Evolutionary conservation across 2,329 filamentous ascomycete species (phyloP).

Genomic region (Scedosporium apiospermum): DNA sequence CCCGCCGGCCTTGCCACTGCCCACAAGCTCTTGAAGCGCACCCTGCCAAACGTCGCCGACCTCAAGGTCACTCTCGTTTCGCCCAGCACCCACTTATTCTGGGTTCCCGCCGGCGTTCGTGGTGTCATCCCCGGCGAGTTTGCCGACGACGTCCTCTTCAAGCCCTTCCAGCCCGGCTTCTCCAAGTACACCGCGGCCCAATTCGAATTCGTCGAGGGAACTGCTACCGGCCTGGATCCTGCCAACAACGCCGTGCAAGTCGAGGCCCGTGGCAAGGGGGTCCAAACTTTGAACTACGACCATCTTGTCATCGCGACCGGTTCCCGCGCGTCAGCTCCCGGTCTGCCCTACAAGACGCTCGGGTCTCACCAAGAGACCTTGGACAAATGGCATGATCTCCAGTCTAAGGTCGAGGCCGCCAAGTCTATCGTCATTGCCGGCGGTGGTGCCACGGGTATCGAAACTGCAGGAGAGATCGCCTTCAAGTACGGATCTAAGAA

Average conservation of each 20-base stretch:
- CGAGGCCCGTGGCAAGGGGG: constrained; percentile 19
- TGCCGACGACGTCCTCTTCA: constrained; percentile 26
- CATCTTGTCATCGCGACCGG: constrained; percentile 41
- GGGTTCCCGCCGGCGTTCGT: constrained; percentile 37
- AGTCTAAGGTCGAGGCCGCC: constrained; percentile 24
- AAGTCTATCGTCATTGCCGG: constrained; percentile 27
- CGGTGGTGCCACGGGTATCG: constrained; percentile 27
- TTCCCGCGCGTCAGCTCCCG: not conserved
- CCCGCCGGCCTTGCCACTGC: constrained; percentile 35
- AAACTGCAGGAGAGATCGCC: constrained; percentile 26
- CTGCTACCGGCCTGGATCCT: constrained; percentile 33
- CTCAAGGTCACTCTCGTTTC: constrained; percentile 35
- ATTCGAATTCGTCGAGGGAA: constrained; percentile 44
- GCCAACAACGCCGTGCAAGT: constrained; percentile 32
- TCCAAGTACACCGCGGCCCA: constrained; percentile 32
- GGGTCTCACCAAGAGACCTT: constrained; percentile 32
- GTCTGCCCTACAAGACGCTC: constrained; percentile 39
- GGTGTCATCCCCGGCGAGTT: constrained; percentile 34
- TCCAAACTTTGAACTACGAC: constrained; percentile 36
- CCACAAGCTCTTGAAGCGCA: constrained; percentile 39
- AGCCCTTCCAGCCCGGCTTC: constrained; percentile 32
- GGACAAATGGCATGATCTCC: constrained; percentile 24
- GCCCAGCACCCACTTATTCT: constrained; percentile 40
- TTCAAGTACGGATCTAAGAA: constrained; percentile 19
- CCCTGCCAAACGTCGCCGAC: constrained; percentile 26